Conservation (phyloP, 352 stramenopile genomes). For the Phytopythium vexans region DNA sequence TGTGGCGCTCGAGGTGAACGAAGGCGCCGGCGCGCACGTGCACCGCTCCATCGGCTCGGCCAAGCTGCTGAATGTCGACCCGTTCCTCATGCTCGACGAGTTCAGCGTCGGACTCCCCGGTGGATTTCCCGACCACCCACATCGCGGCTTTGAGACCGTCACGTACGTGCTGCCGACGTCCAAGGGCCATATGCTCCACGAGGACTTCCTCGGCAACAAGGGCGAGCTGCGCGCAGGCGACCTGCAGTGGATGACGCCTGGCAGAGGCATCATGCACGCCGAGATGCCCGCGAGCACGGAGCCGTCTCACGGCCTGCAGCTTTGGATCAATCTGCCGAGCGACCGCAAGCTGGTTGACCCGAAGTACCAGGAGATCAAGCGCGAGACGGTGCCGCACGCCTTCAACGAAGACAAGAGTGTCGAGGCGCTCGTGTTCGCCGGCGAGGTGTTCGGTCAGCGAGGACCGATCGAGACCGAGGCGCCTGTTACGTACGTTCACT, state of each 20-base stretch:
- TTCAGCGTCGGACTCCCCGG: slow-evolving; percentile 44
- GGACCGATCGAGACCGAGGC: slow-evolving; percentile 39
- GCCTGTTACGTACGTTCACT: slow-evolving; percentile 53
- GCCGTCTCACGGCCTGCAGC: slow-evolving; percentile 33
- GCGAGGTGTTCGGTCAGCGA: slow-evolving; percentile 36
- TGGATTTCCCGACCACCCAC: slow-evolving; percentile 87
- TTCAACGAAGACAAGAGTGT: slow-evolving; percentile 39
- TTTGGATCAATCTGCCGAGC: slow-evolving; percentile 51
- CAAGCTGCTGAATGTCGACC: slow-evolving; percentile 31
- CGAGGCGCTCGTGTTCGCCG: slow-evolving; percentile 50
- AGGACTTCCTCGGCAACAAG: slow-evolving; percentile 71
- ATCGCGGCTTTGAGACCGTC: slow-evolving; percentile 90
- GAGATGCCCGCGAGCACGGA: slow-evolving; percentile 39
- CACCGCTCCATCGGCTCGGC: slow-evolving; percentile 33
- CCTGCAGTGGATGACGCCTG: slow-evolving; percentile 56
- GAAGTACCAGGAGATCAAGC: slow-evolving; percentile 51
- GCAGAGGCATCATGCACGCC: slow-evolving; percentile 45
- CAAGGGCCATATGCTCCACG: slow-evolving; percentile 79
- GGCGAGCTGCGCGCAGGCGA: slow-evolving; percentile 36
- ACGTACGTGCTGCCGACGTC: slow-evolving; percentile 78
- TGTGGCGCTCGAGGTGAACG: slow-evolving; percentile 24
- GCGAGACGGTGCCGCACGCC: slow-evolving; percentile 34
- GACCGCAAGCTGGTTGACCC: slow-evolving; percentile 38
- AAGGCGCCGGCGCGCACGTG: slow-evolving; percentile 34
- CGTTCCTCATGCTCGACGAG: slow-evolving; percentile 57